Base-by-base conservation (phyloP, 169 alveolate genomes). In the Neospora caninum region DNA sequence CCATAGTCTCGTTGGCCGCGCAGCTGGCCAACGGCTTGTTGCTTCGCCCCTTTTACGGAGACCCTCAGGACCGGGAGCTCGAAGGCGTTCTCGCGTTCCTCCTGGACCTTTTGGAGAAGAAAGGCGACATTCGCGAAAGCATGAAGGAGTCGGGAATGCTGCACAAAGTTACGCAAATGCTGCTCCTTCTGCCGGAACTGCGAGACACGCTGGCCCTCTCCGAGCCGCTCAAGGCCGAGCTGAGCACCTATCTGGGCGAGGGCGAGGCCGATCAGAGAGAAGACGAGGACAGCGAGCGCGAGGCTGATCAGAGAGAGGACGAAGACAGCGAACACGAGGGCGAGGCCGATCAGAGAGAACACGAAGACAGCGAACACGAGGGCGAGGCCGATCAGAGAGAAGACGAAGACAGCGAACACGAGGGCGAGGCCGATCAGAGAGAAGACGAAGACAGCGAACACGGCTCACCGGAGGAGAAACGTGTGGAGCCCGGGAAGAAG, bases 51-150 rank as follows among this genome's bases (percentile, higher is more conserved):
- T 88, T 88, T 39, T 88, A 45, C 67, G 93, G 93, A 25, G 84
- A 67, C 93, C 93, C 93, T 18, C 80, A 73, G 41, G 93, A 88
- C 38, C 58, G 73, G 2, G 93, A 88, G 41, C 93, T 88, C 36
- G 53, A 88, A n/a, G 86, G 39, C 22, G 86, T 78, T 2, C 86
- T 78, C n/a, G 20, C 39, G 7, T 20, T 78, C 13, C 86, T 78
- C 42, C 86, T 78, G 29, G 49, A 78, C 10, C 39, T 78, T 2
- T 4, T n/a, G 31, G 73, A 27, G 86, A 38, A 78, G 49, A 10
- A 6, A 1, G 86, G 45, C 1, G 86, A 78, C 45, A 38, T 78
- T n/a, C 86, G 86, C 27, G 86, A 78, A 10, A 38, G 42, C 86
- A n/a, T 78, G 86, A 78, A 38, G 27, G 45, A 78, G 29, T 10